A percentile compares a stretch with the other conserved stretches of the same genome.
Evolutionary conservation across 352 stramenopile genomes (phyloP).

Genomic region (Detonula confervacea): DNA sequence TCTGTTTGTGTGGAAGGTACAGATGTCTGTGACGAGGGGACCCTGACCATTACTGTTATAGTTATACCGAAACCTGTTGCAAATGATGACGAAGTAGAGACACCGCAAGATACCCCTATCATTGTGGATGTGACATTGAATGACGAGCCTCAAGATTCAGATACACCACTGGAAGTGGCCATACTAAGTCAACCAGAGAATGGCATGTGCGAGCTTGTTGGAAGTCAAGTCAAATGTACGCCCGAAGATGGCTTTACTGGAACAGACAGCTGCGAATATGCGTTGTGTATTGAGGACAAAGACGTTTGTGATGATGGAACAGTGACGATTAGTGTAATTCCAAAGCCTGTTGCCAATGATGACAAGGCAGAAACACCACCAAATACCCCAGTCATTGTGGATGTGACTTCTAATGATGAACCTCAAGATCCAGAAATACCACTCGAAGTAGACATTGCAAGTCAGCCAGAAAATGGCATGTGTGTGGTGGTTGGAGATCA

Average conservation of each 20-base stretch:
- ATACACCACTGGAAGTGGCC: too few species aligned
- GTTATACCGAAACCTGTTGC: not conserved
- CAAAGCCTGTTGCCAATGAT: not conserved
- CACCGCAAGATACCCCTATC: not conserved
- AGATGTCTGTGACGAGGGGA: slow-evolving; percentile 25
- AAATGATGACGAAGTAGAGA: not conserved
- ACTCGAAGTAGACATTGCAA: too few species aligned
- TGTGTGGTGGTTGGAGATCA: slow-evolving; percentile 15
- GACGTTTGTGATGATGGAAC: slow-evolving; percentile 25
- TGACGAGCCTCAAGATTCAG: not conserved
- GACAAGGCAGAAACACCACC: not conserved
- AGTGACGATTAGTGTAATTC: not conserved
- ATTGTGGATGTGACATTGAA: not conserved
- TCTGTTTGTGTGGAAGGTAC: not conserved
- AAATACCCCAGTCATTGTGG: not conserved
- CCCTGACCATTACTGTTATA: slow-evolving; percentile 3
- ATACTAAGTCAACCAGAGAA: slow-evolving; percentile 3
- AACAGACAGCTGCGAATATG: not conserved
- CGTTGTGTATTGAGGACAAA: not conserved
- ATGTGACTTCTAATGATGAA: not conserved
- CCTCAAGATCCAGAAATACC: not conserved
- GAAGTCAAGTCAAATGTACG: not conserved
- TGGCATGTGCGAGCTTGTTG: slow-evolving; percentile 11
- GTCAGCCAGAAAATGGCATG: slow-evolving; percentile 13
- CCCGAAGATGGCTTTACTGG: not conserved